These are phyloP conservation scores for Zopfia rhizophila DNA, from an alignment of 2,329 filamentous ascomycete species.

Conservation along the genomic window DNA sequence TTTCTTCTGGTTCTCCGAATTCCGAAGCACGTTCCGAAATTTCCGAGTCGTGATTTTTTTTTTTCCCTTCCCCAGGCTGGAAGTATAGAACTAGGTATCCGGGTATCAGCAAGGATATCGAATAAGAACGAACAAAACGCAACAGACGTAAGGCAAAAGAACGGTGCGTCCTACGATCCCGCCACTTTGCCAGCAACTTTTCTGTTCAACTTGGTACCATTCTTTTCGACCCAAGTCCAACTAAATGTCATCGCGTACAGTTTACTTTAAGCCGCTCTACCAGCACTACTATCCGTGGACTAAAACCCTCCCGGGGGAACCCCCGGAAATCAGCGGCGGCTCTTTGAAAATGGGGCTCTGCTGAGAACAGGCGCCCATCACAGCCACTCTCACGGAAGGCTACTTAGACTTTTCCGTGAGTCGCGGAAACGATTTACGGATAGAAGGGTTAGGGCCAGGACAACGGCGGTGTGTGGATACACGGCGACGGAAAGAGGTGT, in stretches of 20 bases:
- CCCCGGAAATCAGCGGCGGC: too few relatives aligned
- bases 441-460: conserved; percentile 63
- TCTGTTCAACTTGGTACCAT: too few relatives aligned
- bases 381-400: conserved; percentile 65
- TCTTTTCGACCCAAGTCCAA: too few relatives aligned
- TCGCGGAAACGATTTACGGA: conserved; percentile 67
- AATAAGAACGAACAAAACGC: conserved; percentile 32
- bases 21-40: too few relatives aligned
- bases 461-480: conserved; percentile 71
- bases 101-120: too few relatives aligned
- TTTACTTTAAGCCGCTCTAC: conserved; percentile 37
- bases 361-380: conserved; percentile 53
- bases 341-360: conserved; percentile 30
- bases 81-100: too few relatives aligned
- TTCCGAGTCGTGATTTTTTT: too few relatives aligned
- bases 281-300: conserved; percentile 27
- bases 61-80: too few relatives aligned
- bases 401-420: conserved; percentile 69
- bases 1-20: conserved; percentile 9
- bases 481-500: conserved; percentile 65
- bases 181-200: not conserved
- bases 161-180: conserved; percentile 24
- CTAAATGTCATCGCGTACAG: conserved; percentile 20
- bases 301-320: conserved; percentile 9
- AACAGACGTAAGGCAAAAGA: conserved; percentile 41